Conservation (phyloP, 1,284 basidiomycete species). For the Moesziomyces sp. region DNA sequence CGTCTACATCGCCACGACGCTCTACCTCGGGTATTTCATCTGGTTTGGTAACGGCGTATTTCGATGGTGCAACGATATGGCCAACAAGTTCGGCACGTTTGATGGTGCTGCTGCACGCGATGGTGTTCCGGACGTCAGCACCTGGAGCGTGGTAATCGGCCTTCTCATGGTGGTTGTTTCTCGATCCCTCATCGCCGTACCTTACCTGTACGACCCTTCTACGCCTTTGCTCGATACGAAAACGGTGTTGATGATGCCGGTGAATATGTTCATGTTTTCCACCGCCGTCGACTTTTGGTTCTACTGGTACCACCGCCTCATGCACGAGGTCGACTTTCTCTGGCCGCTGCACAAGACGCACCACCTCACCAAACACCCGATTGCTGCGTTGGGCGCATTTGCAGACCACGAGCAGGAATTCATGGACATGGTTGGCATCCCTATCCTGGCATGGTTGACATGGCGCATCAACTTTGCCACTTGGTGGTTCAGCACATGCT, state of each 20-base stretch:
- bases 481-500: conserved; percentile 31
- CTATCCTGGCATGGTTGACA: conserved; percentile 46
- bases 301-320: conserved; percentile 60
- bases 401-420: conserved; percentile 60
- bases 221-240: conserved; percentile 15
- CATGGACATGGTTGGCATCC: conserved; percentile 57
- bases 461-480: conserved; percentile 53
- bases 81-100: conserved; percentile 54
- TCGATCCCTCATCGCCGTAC: conserved; percentile 26
- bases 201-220: conserved; percentile 32
- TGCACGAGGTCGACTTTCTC: conserved; percentile 50
- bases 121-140: conserved; percentile 51
- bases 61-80: conserved; percentile 27
- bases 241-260: conserved; percentile 27
- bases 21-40: conserved; percentile 32
- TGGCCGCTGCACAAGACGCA: conserved; percentile 56
- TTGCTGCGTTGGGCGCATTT: conserved; percentile 48
- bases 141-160: conserved; percentile 19
- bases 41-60: conserved; percentile 16
- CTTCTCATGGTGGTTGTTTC: conserved; percentile 36
- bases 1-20: conserved; percentile 10
- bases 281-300: conserved; percentile 57
- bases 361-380: conserved; percentile 62
- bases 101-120: conserved; percentile 47
- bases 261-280: conserved; percentile 43